Evolutionary conservation across 306 rosid species (phyloP), one percentile per base, ranked within the genome.

Genomic region (Begonia loranthoides): DNA sequence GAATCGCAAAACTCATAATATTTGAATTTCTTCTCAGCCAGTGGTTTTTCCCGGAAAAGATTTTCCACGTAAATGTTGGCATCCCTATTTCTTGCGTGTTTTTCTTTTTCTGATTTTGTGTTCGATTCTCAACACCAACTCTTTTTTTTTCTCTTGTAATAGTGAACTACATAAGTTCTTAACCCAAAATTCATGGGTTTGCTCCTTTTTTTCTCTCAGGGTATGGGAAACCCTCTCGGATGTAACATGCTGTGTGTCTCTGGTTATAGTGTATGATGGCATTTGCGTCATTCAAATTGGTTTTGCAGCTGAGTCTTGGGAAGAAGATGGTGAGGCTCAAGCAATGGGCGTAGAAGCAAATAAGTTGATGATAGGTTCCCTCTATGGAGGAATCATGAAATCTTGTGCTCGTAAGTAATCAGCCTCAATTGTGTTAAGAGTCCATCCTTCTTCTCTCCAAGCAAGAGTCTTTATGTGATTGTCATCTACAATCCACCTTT

Each of bases 331-430:
- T 48, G 50, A 70, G 64, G 86, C 82, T 14, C 77, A 83, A 64
- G 78, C 82, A 40, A 66, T 70, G 56, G 39, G 63, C 10, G 95
- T 86, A 28, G 95, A 90, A 15, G 66, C 81, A 12, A 8, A 66
- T 70, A 79, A 76, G 67, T 54, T 90, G 79, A 65, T 66, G 73
- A 71, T 79, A 74, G 99, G 99, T 59, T 74, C 82, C 9, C 71
- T 86, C 34, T 90, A 68, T 63, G 77, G 56, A 65, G 85, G 83
- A 55, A 74, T 78, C 39, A 58, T 73, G 70, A 90, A 82, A 72
- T 76, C 96, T 49, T 82, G 83, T 57, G 68, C 87, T 49, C 99
- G 95, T 90, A 74, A 74, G 99, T 80, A 66, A 45, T 50, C 57
- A 15, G 36, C 51, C 15, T 33, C 15, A 12, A 45, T 62, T 33